A percentile compares a stretch with the other conserved stretches of the same genome.
Conservation (phyloP, 495 filamentous ascomycete species). For the Alectoria sarmentosa region DNA sequence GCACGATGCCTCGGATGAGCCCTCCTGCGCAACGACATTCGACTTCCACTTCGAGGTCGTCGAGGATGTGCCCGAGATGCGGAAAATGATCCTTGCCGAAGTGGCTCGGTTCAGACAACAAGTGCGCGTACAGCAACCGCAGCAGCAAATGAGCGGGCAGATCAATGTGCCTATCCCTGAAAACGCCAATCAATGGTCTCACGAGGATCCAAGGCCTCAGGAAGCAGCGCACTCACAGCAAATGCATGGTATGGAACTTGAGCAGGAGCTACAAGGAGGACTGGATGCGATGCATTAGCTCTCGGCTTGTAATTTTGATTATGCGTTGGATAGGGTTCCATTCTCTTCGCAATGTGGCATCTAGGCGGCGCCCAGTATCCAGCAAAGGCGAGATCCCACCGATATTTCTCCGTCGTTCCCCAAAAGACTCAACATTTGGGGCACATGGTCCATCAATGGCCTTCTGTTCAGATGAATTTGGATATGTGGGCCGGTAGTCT, state of each 20-base stretch:
- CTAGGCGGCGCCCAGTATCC: not conserved
- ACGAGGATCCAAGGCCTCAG: conserved; percentile 82
- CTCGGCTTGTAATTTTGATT: not conserved
- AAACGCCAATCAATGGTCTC: conserved; percentile 61
- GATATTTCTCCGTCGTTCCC: not conserved
- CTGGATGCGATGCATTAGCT: conserved; percentile 51
- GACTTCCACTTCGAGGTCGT: conserved; percentile 97
- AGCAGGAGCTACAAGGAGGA: conserved; percentile 78
- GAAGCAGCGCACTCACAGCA: conserved; percentile 49
- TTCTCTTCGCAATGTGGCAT: not conserved
- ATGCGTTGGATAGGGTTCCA: conserved; percentile 2
- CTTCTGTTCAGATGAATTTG: conserved; percentile 5
- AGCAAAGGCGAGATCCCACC: not conserved
- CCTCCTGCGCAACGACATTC: conserved; percentile 84
- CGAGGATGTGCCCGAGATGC: conserved; percentile 88
- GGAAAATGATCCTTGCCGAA: conserved; percentile 93
- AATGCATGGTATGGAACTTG: conserved; percentile 51
- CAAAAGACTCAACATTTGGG: not conserved
- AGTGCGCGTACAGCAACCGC: conserved; percentile 63
- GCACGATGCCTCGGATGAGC: conserved; percentile 97
- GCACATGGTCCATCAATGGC: not conserved
- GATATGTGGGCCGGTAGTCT: not conserved
- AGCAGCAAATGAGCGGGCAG: conserved; percentile 36
- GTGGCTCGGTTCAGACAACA: conserved; percentile 69
- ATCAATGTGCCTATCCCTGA: conserved; percentile 67